These are phyloP conservation scores for Diaporthe capsici DNA, from an alignment of 2,329 filamentous ascomycete genomes.

Conservation along the genomic window DNA sequence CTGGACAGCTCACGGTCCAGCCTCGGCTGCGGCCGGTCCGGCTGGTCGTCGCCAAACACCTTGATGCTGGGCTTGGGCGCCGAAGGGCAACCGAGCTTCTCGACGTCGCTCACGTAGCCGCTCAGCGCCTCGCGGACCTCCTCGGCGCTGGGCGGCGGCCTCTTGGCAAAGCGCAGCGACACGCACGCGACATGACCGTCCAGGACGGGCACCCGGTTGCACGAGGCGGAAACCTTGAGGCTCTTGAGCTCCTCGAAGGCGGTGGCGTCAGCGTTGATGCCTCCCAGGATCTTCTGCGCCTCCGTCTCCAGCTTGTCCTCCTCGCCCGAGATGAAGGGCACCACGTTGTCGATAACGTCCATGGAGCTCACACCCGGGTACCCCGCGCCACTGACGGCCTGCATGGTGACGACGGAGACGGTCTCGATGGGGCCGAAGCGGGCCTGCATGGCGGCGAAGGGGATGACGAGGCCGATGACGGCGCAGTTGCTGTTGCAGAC, in stretches of 20 bases:
- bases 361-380: slow-evolving; percentile 92
- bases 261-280: slow-evolving; percentile 77
- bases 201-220: slow-evolving; percentile 94
- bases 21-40: slow-evolving; percentile 90
- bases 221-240: slow-evolving; percentile 86
- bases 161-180: slow-evolving; percentile 83
- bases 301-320: slow-evolving; percentile 97
- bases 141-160: slow-evolving; percentile 80
- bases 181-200: slow-evolving; percentile 98
- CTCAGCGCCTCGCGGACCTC: slow-evolving; percentile 85
- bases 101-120: slow-evolving; percentile 85
- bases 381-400: slow-evolving; percentile 93
- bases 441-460: slow-evolving; percentile 89
- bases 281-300: slow-evolving; percentile 92
- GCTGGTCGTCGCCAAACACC: slow-evolving; percentile 82
- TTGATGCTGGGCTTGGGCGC: slow-evolving; percentile 86
- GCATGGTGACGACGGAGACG: slow-evolving; percentile 89
- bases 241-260: slow-evolving; percentile 82
- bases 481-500: slow-evolving; percentile 99
- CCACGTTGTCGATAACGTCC: slow-evolving; percentile 97
- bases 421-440: slow-evolving; percentile 86
- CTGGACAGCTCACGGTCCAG: slow-evolving; percentile 87
- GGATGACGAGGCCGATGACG: slow-evolving; percentile 95
- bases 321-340: slow-evolving; percentile 93
- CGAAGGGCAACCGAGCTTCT: slow-evolving; percentile 87